Evolutionary conservation across 768 basidiomycete genomes (phyloP).

Genomic region (Amanita brunnescens): DNA sequence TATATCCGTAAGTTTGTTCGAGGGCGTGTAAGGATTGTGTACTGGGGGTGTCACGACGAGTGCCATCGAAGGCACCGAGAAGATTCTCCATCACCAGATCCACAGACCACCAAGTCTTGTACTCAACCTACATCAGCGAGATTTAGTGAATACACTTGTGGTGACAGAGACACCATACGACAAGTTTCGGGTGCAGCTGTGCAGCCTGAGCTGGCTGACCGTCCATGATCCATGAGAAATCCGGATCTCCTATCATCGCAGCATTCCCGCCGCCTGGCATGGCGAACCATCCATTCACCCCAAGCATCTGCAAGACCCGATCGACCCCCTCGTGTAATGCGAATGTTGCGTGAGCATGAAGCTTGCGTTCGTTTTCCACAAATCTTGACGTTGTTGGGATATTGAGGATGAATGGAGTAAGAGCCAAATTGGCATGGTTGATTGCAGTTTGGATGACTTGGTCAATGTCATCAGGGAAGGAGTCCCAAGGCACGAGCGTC

Average conservation of each 20-base stretch:
- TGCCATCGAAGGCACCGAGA: not conserved
- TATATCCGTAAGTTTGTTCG: slow-evolving; percentile 13
- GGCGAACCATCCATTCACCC: slow-evolving; percentile 11
- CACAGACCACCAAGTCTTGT: slow-evolving; percentile 11
- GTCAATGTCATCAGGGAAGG: too few relatives aligned
- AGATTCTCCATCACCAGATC: slow-evolving; percentile 8
- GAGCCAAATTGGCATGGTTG: too few relatives aligned
- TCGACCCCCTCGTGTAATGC: slow-evolving; percentile 9
- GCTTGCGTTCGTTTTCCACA: not conserved
- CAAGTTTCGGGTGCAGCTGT: slow-evolving; percentile 12
- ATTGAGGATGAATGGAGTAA: not conserved
- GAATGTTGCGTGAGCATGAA: slow-evolving; percentile 3
- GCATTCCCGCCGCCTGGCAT: slow-evolving; percentile 5
- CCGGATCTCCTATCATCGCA: slow-evolving; percentile 7
- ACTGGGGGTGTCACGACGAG: not conserved
- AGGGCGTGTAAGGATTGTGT: slow-evolving; percentile 8
- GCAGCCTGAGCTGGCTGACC: not conserved
- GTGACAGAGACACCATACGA: slow-evolving; percentile 7
- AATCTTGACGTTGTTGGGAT: not conserved
- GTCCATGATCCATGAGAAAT: slow-evolving; percentile 11
- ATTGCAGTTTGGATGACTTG: too few relatives aligned
- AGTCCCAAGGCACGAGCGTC: too few relatives aligned
- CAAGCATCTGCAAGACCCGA: slow-evolving; percentile 9
- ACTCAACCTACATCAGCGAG: slow-evolving; percentile 11
- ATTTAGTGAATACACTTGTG: slow-evolving; percentile 2